Conservation (phyloP, 306 rosid species). For the Pterocarpus santalinus region DNA sequence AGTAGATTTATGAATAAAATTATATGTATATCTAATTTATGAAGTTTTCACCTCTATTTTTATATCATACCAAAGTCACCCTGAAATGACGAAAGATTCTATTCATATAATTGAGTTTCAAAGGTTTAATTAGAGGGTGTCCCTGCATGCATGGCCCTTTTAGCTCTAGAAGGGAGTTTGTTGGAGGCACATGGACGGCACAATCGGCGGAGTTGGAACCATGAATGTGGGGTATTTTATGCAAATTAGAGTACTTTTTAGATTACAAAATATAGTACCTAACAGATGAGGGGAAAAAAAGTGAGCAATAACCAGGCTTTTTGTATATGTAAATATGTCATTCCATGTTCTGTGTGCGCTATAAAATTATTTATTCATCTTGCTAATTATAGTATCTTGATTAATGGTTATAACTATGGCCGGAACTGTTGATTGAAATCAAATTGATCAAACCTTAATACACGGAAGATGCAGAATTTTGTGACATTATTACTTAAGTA, state of each 20-base stretch:
- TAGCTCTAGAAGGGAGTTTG: slow-evolving; percentile 20
- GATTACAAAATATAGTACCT: slow-evolving; percentile 32
- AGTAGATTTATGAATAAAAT: too few species aligned
- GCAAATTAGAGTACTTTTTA: slow-evolving; percentile 21
- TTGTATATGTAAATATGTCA: background rate
- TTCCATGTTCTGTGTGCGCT: background rate
- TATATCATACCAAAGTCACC: too few species aligned
- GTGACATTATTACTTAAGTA: too few species aligned
- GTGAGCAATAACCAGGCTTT: background rate
- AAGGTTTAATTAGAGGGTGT: slow-evolving; percentile 9
- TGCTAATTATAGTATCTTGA: background rate
- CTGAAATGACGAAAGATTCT: too few species aligned
- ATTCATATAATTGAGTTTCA: too few species aligned
- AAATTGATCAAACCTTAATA: too few species aligned
- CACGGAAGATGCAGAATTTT: too few species aligned
- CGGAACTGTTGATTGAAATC: background rate
- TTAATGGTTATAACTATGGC: slow-evolving; percentile 1
- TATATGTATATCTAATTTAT: too few species aligned
- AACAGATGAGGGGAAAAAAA: background rate
- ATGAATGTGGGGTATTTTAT: slow-evolving; percentile 32
- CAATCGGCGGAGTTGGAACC: slow-evolving; percentile 27
- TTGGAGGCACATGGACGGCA: slow-evolving; percentile 51
- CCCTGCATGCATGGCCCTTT: slow-evolving; percentile 33
- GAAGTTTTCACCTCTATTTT: too few species aligned
- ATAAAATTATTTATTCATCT: too few species aligned